Evolutionary conservation across 768 basidiomycete genomes (phyloP), one percentile per base, ranked within the genome.

Genomic region (Agaricus bisporus): DNA sequence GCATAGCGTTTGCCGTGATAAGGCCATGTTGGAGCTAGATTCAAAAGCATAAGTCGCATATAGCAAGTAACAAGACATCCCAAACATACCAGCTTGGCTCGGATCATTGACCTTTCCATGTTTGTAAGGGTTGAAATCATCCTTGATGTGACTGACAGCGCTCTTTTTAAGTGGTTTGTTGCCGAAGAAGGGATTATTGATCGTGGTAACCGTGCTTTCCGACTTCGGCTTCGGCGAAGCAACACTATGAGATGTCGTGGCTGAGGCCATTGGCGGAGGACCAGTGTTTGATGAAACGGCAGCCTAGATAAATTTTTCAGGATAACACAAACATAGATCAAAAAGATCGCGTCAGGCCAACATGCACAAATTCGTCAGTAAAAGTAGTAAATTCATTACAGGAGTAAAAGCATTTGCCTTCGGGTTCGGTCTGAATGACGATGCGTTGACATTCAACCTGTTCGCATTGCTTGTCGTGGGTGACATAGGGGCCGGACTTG

Each of bases 101-200:
- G 93, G 81, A 50, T 91, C 90, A 7, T 75, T 79, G 25, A 93
- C 83, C 66, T 91, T 91, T 64, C 81, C 80, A 62, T 86, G 82
- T 71, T 91, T 91, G 81, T 95, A 97, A 14, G 95, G 94, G 67
- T 95, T 97, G 66, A 99, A 99, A 65, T 98, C 95, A 61, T 97
- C 92, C 71, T 95, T 91, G 68, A 95, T 81, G 64, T 91, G 87
- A 35, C 95, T 86, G 20, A 81, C 76, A 3, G 78, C 63, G 50
- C 76, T 79, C 71, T 88, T 90, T 77, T 92, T 92, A 66, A 84
- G 80, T 17, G 74, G 66, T 35, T 87, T 85, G 28, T 81, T 75
- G 28, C 93, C 90, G 63, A 97, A 98, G 85, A 98, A 98, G 15
- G 91, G 86, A 64, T 97, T 91, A 29, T 84, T 39, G 38, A 3